Conservation (phyloP, 345 rosid species). For the Linum trigynum region DNA sequence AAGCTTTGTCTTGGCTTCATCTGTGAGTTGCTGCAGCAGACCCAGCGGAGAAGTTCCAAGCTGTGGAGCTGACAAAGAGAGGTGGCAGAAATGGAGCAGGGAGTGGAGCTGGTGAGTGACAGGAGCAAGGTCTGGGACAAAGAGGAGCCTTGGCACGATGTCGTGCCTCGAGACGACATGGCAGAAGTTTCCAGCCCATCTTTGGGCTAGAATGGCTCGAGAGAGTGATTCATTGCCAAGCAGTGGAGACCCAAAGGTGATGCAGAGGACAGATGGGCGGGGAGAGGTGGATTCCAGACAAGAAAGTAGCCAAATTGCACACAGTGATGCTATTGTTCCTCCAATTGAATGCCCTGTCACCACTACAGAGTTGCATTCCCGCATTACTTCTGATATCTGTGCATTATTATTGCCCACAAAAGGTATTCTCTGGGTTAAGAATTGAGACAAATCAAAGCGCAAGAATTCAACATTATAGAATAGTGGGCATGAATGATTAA, state of each 20-base stretch:
- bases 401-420: not conserved
- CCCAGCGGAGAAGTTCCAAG: conserved; percentile 7
- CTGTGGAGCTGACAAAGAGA: conserved; percentile 16
- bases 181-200: conserved; percentile 64
- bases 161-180: conserved; percentile 55
- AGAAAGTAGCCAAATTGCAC: conserved; percentile 73
- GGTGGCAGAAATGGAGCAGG: conserved; percentile 26
- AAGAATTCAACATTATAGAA: not conserved
- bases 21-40: conserved; percentile 1
- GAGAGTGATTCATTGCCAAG: conserved; percentile 59
- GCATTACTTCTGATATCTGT: conserved; percentile 32
- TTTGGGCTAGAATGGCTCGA: conserved; percentile 40
- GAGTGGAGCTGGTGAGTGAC: conserved; percentile 17
- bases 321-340: conserved; percentile 63
- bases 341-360: conserved; percentile 80
- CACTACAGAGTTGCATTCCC: conserved; percentile 39
- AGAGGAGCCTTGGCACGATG: conserved; percentile 42
- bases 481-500: no score
- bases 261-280: conserved; percentile 36
- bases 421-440: not conserved
- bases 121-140: conserved; percentile 20
- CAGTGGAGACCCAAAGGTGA: conserved; percentile 78
- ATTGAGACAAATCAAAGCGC: not conserved
- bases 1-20: conserved; percentile 15
- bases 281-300: conserved; percentile 19